A percentile compares a stretch with the other conserved stretches of the same genome.
These are phyloP conservation scores for Gossypium bickii DNA, from an alignment of 345 rosid genomes.

Conservation along the genomic window DNA sequence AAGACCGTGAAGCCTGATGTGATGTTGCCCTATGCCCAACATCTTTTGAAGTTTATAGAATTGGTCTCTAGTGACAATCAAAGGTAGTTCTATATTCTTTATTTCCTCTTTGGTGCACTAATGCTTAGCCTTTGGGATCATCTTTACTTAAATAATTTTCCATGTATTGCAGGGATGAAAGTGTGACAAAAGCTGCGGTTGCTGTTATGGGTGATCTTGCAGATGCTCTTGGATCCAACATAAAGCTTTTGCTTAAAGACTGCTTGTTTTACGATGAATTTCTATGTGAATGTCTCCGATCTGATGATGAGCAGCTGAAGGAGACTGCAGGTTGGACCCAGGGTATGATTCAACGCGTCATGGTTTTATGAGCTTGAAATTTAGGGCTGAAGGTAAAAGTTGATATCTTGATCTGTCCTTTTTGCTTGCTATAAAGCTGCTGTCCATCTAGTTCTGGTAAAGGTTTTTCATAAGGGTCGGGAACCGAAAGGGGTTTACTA, in stretches of 20 bases:
- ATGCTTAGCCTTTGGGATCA: conserved; percentile 6
- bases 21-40: conserved; percentile 78
- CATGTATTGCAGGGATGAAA: conserved; percentile 58
- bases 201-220: conserved; percentile 97
- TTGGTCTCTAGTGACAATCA: conserved; percentile 61
- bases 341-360: conserved; percentile 74
- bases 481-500: not conserved
- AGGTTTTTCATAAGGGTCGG: conserved; percentile 15
- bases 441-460: conserved; percentile 19
- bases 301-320: conserved; percentile 83
- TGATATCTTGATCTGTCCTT: not conserved
- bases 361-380: conserved; percentile 44
- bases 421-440: conserved; percentile 3
- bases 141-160: not conserved
- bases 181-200: conserved; percentile 80
- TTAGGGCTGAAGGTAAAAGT: not conserved
- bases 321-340: conserved; percentile 86
- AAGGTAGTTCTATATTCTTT: conserved; percentile 38
- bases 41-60: conserved; percentile 80
- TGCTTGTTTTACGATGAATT: conserved; percentile 55
- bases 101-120: not conserved
- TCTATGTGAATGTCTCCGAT: conserved; percentile 65
- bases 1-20: conserved; percentile 70
- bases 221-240: conserved; percentile 68
- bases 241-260: conserved; percentile 58